Evolutionary conservation across 495 filamentous ascomycete genomes (phyloP), one percentile per base, ranked within the genome.

Genomic region (Penicillium roqueforti): DNA sequence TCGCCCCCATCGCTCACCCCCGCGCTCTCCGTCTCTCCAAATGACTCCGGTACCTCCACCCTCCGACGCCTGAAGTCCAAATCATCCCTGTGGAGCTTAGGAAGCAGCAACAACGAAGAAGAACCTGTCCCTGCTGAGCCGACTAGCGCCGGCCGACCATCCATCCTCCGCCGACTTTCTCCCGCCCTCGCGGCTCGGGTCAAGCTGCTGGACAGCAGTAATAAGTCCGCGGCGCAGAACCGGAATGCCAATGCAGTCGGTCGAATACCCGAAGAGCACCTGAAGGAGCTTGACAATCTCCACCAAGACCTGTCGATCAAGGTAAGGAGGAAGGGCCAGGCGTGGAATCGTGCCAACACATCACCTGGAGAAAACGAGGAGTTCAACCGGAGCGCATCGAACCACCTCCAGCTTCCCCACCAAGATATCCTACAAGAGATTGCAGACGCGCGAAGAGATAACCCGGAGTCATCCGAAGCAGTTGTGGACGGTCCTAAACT

Each of bases 121-220:
- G 65, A 69, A 26, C 4, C 31, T 20, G 41, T 51, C 42, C 51
- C 61, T 1, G 41, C 43, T 34, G 64, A 73, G 18, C 57, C 57
- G 1, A 32, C 49, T 23, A 59, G 53, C 18, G 57, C 62, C 22
- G 61, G 63, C 18, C 67, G 62, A 14, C 60, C 69, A 26, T 71
- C 67, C 26, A 69, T 77, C 54, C 68, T 76, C 46, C 73, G 73
- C 47, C 71, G 73, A 9, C 55, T 77, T 31, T 89, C 87, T 25
- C 87, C 88, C 38, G 87, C 86, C 20, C 76, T 92, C 19, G 86
- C 87, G 56, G 88, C 87, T 45, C 85, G 88, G 68, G 81, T 92
- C 51, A 89, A 87, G 63, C 77, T 85, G 36, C 71, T 92, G 39
- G 84, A 87, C 62, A 66, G 72, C 74, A 86, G 68, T 74, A 79